A percentile compares a stretch with the other conserved stretches of the same genome.
Conservation (phyloP, 768 basidiomycete genomes). For the Termitomyces sp. region DNA sequence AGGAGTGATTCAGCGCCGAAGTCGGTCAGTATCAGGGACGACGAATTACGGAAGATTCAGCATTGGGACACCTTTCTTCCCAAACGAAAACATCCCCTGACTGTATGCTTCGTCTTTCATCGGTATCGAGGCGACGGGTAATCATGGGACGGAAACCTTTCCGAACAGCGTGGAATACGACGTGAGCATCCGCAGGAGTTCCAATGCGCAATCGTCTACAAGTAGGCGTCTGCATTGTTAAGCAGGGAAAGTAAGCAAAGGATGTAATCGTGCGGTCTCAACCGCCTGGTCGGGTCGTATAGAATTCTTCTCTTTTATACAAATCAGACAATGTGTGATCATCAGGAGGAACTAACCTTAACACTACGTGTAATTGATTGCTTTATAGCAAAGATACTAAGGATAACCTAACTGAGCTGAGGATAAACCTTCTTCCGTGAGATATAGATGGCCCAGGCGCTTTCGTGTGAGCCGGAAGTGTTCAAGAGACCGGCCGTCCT, state of each 20-base stretch:
- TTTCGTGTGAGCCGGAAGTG: not conserved
- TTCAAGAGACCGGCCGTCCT: not conserved
- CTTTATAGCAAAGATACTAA: conserved; percentile 5
- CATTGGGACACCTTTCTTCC: conserved; percentile 71
- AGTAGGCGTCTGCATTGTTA: conserved; percentile 61
- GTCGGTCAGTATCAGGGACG: conserved; percentile 1
- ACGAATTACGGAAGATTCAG: conserved; percentile 62
- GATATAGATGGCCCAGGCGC: not conserved
- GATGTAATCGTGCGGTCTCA: not conserved
- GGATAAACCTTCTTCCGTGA: not conserved
- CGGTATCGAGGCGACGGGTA: conserved; percentile 66
- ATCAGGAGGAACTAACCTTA: conserved; percentile 19
- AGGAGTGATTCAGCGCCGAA: conserved; percentile 12
- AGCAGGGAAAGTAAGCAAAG: not conserved
- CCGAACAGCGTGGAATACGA: conserved; percentile 71
- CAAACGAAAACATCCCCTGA: conserved; percentile 78
- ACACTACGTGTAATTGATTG: conserved; percentile 19
- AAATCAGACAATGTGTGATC: conserved; percentile 13
- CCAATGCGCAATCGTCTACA: conserved; percentile 60
- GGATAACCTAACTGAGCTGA: not conserved
- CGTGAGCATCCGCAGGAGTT: conserved; percentile 61
- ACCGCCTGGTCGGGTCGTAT: not conserved
- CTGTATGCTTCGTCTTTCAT: conserved; percentile 65
- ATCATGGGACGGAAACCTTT: conserved; percentile 59
- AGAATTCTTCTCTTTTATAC: conserved; percentile 13